Evolutionary conservation across 306 rosid genomes (phyloP).

Genomic region (Vigna nakashimae): DNA sequence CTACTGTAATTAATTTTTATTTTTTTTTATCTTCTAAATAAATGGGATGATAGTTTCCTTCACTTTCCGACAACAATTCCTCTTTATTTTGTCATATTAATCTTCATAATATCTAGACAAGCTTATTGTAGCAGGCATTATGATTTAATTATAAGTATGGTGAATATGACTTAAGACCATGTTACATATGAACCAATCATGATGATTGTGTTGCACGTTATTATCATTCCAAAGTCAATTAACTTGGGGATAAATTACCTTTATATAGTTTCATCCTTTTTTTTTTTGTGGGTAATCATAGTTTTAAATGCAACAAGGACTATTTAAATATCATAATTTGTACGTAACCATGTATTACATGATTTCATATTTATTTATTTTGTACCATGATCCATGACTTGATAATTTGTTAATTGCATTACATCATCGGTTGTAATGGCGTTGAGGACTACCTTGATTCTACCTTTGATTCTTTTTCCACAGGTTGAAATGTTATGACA

Average conservation of each 20-base stretch:
- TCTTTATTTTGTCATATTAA: not conserved
- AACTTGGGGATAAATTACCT: no score
- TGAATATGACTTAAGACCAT: not conserved
- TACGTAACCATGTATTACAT: not conserved
- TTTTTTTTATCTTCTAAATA: not conserved
- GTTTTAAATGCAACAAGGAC: not conserved
- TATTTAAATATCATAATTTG: not conserved
- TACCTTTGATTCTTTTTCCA: constrained; percentile 11
- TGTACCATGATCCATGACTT: constrained; percentile 18
- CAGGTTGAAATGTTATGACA: not conserved
- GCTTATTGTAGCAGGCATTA: not conserved
- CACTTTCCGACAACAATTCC: not conserved
- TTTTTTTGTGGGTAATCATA: not conserved
- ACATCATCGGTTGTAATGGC: constrained; percentile 35
- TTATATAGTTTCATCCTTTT: no score
- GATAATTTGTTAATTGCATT: constrained; percentile 8
- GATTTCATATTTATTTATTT: not conserved
- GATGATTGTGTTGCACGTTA: not conserved
- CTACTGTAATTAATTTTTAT: not conserved
- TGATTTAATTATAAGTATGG: not conserved
- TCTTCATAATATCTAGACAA: not conserved
- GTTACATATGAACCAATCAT: not conserved
- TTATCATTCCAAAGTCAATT: no score
- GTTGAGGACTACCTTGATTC: constrained; percentile 6
- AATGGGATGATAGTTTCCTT: no score